Conservation (phyloP, 805 yeast genomes). For the Metschnikowia anglica region DNA sequence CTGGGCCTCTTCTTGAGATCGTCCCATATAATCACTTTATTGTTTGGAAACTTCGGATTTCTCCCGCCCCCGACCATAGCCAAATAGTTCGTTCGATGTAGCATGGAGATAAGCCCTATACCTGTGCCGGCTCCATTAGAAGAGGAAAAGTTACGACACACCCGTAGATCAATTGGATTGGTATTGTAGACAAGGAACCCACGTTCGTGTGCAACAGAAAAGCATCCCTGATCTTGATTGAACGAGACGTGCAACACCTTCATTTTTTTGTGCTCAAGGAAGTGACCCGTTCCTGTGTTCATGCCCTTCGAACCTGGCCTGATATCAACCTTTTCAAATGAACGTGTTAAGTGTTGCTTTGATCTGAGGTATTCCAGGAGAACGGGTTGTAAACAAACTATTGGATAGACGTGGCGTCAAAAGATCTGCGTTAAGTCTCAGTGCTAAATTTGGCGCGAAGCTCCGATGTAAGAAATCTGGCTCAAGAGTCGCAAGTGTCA, state of each 20-base stretch:
- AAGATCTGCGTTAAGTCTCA: constrained; percentile 2
- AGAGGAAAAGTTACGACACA: constrained; percentile 49
- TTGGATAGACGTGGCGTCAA: constrained; percentile 1
- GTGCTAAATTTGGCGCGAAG: constrained; percentile 5
- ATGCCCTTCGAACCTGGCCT: constrained; percentile 5
- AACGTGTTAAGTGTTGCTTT: neutral
- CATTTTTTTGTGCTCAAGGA: constrained; percentile 20
- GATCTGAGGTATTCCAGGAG: neutral
- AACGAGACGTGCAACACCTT: constrained; percentile 61
- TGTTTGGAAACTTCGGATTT: constrained; percentile 72
- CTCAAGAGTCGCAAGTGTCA: too few relatives aligned
- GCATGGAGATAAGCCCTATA: constrained; percentile 75
- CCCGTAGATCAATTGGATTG: constrained; percentile 80
- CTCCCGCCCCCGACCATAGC: constrained; percentile 90
- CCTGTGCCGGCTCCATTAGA: constrained; percentile 45
- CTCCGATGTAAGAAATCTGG: neutral
- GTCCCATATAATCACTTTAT: constrained; percentile 88
- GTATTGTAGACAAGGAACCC: constrained; percentile 87
- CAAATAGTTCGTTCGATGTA: constrained; percentile 85
- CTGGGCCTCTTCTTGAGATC: constrained; percentile 77
- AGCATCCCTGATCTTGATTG: constrained; percentile 90
- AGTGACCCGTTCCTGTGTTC: constrained; percentile 7
- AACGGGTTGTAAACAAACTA: neutral
- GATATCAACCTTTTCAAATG: neutral
- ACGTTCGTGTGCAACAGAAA: constrained; percentile 73